phyloP scores from a whole-genome alignment of 1,139 yeast genomes.

The Debaryomyces subglobosus region DNA sequence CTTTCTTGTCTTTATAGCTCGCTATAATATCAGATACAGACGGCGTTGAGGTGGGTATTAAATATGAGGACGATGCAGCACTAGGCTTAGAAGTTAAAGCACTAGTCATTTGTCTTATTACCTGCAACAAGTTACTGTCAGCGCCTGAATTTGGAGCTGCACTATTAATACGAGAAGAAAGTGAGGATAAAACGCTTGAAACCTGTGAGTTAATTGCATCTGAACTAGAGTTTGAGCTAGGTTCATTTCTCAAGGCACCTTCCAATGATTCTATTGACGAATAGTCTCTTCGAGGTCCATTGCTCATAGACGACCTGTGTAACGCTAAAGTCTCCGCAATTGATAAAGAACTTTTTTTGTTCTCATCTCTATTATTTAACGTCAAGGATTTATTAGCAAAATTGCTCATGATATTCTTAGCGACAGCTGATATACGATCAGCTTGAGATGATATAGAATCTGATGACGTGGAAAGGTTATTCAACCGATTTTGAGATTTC shows the following conservation, averaged over 20 bases:
- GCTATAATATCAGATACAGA: constrained; percentile 26
- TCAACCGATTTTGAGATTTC: background rate
- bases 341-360: constrained; percentile 42
- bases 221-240: constrained; percentile 15
- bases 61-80: constrained; percentile 18
- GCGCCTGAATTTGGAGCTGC: constrained; percentile 18
- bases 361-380: constrained; percentile 10
- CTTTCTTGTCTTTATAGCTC: constrained; percentile 29
- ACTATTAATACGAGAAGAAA: constrained; percentile 23
- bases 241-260: constrained; percentile 26
- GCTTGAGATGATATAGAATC: constrained; percentile 4
- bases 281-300: constrained; percentile 31
- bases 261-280: constrained; percentile 30
- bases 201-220: constrained; percentile 31
- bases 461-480: background rate
- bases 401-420: constrained; percentile 15
- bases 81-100: constrained; percentile 30
- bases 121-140: constrained; percentile 33
- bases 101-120: constrained; percentile 45
- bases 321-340: constrained; percentile 69
- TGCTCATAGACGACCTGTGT: constrained; percentile 47
- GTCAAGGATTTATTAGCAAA: constrained; percentile 8
- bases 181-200: constrained; percentile 31
- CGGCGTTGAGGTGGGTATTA: constrained; percentile 18
- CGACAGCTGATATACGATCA: constrained; percentile 14